phyloP scores from a whole-genome alignment of 2,329 filamentous ascomycete species.

The Paecilomyces fulvus region DNA sequence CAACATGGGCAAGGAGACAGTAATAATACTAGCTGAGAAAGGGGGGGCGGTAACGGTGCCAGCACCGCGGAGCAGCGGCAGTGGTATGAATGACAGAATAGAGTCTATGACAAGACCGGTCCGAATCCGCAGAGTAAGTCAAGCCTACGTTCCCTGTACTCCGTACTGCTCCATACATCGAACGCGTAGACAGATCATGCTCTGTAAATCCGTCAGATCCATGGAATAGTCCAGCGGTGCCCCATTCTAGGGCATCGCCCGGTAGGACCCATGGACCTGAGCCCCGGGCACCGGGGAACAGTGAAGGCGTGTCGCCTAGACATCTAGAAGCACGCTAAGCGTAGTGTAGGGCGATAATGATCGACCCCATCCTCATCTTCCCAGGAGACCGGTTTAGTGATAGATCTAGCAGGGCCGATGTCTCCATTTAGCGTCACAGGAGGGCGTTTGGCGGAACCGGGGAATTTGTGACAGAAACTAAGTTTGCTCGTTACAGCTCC shows the following conservation, averaged over 20 bases:
- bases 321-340: constrained; percentile 23
- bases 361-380: not conserved
- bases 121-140: constrained; percentile 1
- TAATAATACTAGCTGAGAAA: constrained; percentile 8
- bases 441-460: not conserved
- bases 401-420: not conserved
- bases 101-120: not conserved
- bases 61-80: not conserved
- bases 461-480: not conserved
- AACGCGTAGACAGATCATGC: not conserved
- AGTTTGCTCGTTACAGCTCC: not conserved
- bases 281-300: constrained; percentile 28
- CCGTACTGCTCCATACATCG: not conserved
- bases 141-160: not conserved
- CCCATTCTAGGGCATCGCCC: not conserved
- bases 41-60: constrained; percentile 9
- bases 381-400: constrained; percentile 1
- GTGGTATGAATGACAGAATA: not conserved
- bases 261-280: constrained; percentile 20
- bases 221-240: not conserved
- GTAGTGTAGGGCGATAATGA: constrained; percentile 20
- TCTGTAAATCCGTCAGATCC: not conserved
- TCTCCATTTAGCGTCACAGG: not conserved
- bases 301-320: constrained; percentile 13
- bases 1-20: constrained; percentile 11